These are phyloP conservation scores for Pyrenula massariospora DNA, from an alignment of 495 filamentous ascomycete genomes.

Conservation along the genomic window DNA sequence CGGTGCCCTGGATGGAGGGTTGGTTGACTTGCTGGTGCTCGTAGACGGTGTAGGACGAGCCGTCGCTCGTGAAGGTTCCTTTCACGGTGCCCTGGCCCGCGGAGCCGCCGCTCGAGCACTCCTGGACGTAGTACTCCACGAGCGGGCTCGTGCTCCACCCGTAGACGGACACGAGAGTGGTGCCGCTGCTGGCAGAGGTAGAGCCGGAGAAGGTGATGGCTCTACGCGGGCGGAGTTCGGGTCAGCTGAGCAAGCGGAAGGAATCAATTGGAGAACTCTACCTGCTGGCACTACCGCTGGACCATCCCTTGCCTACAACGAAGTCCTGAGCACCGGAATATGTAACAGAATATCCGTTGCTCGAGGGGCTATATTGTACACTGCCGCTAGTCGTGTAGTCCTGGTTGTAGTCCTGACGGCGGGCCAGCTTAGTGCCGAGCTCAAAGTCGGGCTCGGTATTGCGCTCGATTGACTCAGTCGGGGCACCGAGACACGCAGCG, in stretches of 20 bases:
- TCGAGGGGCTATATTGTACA: constrained; percentile 43
- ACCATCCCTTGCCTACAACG: constrained; percentile 53
- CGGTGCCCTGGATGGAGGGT: constrained; percentile 45
- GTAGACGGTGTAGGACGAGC: constrained; percentile 54
- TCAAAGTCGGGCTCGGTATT: constrained; percentile 6
- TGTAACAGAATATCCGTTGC: constrained; percentile 40
- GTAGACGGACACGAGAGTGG: constrained; percentile 49
- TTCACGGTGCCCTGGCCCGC: constrained; percentile 32
- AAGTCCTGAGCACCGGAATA: constrained; percentile 47
- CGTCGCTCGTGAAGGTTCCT: constrained; percentile 47
- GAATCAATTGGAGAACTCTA: too few relatives aligned
- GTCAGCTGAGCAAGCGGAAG: too few relatives aligned
- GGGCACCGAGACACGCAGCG: constrained; percentile 14
- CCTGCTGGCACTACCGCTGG: constrained; percentile 33
- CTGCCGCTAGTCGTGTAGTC: constrained; percentile 43
- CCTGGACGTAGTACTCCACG: constrained; percentile 55
- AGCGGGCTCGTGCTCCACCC: constrained; percentile 52
- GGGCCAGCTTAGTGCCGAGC: too few relatives aligned
- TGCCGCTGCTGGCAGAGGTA: constrained; percentile 44
- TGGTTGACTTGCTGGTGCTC: constrained; percentile 44
- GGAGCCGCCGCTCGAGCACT: constrained; percentile 43
- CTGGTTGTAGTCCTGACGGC: constrained; percentile 46
- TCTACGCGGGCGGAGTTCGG: constrained; percentile 16
- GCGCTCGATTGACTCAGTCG: constrained; percentile 17
- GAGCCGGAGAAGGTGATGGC: constrained; percentile 40